Evolutionary conservation across 2,329 filamentous ascomycete species (phyloP), one percentile per base, ranked within the genome.

Genomic region (Pseudodiploospora longispora): DNA sequence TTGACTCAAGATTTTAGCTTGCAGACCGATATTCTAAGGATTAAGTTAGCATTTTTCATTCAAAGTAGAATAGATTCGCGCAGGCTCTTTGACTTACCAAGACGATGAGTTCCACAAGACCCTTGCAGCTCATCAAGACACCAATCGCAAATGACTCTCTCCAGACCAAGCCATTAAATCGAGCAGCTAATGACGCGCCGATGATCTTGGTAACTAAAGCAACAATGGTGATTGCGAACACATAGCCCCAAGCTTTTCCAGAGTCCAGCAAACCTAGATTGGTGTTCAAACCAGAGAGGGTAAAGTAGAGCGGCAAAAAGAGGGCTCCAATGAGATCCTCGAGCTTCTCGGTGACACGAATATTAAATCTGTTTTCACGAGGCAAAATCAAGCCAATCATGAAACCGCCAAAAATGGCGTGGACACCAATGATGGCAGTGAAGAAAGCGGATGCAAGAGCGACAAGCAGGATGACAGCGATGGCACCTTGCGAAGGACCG

Each of bases 111-210:
- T 96, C 90, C 1, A 96, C 90, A 7, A 97, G 72, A 56, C 91
- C 91, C 64, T 97, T 97, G 65, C 91, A 97, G 65, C 87, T 95
- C 91, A 97, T 97, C 55, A 96, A 67, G 10, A 83, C 80, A 10
- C 91, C 91, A 52, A 97, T 93, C 1, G 87, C 80, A 30, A 94
- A 78, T 46, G 85, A 90, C 62, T 97, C 91, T 47, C 90, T 78
- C 91, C 91, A 97, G 2, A 94, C 75, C 41, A 96, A 71, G 28
- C 85, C 88, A 55, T 80, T 87, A 3, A 80, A 58, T 32, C 80
- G 78, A 1, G 91, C 89, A 6, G 90, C 88, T 1, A 94, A 47
- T 0, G 87, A 82, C 12, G 87, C 89, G 36, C 90, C 91, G 9
- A 83, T 70, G 41, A 97, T 85, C 63, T 97, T 97, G 40, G 83